Evolutionary conservation across 2,329 filamentous ascomycete species (phyloP), one percentile per base, ranked within the genome.

Genomic region (Colletotrichum sansevieriae): DNA sequence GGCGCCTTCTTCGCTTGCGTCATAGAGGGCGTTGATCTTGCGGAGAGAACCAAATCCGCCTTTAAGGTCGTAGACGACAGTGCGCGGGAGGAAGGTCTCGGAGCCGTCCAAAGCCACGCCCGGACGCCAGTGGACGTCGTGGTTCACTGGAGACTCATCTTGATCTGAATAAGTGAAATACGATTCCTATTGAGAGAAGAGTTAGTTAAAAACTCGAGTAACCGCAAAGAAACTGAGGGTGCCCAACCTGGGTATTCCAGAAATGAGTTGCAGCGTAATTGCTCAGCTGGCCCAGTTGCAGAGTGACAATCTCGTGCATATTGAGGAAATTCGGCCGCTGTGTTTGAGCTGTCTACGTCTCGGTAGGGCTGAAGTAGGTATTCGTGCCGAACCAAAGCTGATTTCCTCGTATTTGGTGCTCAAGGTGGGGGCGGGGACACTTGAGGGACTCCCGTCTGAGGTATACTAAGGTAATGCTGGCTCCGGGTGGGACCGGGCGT

Each of bases 201-300:
- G 41, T 55, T 25, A 33, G 70, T 7, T 9, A 15, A 12, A 20
- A 47, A 44, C 12, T 18, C n/a, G 35, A 46, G 43, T 15, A 33
- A 35, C 3, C 7, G 33, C 22, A 13, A 9, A 22, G 18, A 11
- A 18, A 56, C 37, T 13, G 12, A 12, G 46, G 37, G 49, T 20
- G 7, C 7, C 25, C 13, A 51, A 93, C 93, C 84, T 97, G 95
- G 6, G 92, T 86, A 75, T 99, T 99, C 96, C 96, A 99, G 79
- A 98, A 99, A 82, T 99, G 96, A 0, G 95, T 97, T 35, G 92
- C 95, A 22, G 97, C 83, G 76, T 98, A 97, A 79, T 99, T 99
- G 78, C 92, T 95, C 77, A 92, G 90, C 78, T 97, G 92, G 49
- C 96, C 96, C 69, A 98, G 90, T 84, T 99, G 96, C 52, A 99